Conservation (phyloP, 2,329 filamentous ascomycete genomes). For the Aspergillus melleus region DNA sequence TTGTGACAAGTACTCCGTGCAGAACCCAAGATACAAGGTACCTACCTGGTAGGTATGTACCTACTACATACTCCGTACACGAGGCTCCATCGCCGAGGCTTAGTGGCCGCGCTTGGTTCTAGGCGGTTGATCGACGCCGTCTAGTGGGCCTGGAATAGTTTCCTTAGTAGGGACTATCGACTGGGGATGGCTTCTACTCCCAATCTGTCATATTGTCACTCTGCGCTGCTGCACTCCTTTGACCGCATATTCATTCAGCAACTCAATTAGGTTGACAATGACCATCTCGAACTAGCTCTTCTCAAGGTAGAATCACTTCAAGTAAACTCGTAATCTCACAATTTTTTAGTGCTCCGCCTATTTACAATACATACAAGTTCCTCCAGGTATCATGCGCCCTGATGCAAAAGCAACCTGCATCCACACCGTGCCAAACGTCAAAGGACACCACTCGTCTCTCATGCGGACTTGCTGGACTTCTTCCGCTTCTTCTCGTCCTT, state of each 20-base stretch:
- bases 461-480: constrained; percentile 37
- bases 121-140: constrained; percentile 14
- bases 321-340: not conserved
- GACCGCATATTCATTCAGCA: too few species aligned
- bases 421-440: constrained; percentile 13
- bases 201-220: too few species aligned
- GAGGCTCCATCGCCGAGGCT: constrained; percentile 9
- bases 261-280: too few species aligned
- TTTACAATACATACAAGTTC: constrained; percentile 40
- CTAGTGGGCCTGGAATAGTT: constrained; percentile 3
- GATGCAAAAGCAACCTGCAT: constrained; percentile 34
- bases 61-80: not conserved
- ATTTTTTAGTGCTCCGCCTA: constrained; percentile 1
- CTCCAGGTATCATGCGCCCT: constrained; percentile 35
- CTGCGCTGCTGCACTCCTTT: too few species aligned
- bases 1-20: too few species aligned
- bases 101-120: constrained; percentile 13
- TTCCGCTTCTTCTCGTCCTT: constrained; percentile 43
- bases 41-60: too few species aligned
- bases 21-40: not conserved
- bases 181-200: not conserved
- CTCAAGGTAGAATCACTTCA: not conserved
- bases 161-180: not conserved
- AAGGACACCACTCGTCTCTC: constrained; percentile 14
- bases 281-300: not conserved